phyloP scores from a whole-genome alignment of 2,329 filamentous ascomycete species.

The Botrytis paeoniae region DNA sequence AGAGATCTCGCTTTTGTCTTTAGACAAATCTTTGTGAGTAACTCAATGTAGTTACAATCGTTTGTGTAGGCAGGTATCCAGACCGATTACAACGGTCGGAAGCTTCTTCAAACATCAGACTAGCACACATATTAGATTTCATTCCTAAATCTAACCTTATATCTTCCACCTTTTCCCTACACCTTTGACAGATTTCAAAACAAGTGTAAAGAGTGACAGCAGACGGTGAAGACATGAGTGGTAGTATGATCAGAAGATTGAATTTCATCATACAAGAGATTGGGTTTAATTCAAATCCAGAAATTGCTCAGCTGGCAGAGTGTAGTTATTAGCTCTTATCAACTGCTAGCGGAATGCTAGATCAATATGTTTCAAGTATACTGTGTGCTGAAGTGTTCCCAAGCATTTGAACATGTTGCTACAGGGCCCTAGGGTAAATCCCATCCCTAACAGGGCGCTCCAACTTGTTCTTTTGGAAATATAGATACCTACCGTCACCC shows the following conservation, averaged over 20 bases:
- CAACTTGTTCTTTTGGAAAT: no score
- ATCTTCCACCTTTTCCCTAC: neutral
- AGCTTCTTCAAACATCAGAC: neutral
- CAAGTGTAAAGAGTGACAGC: no score
- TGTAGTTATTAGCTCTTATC: neutral
- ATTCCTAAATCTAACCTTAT: no score
- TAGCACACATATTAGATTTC: neutral
- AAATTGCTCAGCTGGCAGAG: neutral
- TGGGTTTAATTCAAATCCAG: neutral
- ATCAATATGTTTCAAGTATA: neutral
- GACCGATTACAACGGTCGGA: no score
- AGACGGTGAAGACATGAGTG: neutral
- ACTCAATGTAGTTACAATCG: neutral
- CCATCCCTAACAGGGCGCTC: neutral
- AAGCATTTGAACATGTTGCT: neutral
- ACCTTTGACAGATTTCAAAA: neutral
- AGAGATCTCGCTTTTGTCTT: neutral
- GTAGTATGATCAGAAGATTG: neutral
- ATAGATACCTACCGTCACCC: fast-evolving
- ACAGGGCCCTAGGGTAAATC: neutral
- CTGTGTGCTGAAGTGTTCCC: neutral
- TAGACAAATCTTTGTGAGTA: neutral
- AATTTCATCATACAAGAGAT: neutral
- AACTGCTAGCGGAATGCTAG: neutral
- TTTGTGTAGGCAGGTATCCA: no score